These are phyloP conservation scores for Huntiella moniliformis DNA, from an alignment of 2,329 filamentous ascomycete species.

Conservation along the genomic window DNA sequence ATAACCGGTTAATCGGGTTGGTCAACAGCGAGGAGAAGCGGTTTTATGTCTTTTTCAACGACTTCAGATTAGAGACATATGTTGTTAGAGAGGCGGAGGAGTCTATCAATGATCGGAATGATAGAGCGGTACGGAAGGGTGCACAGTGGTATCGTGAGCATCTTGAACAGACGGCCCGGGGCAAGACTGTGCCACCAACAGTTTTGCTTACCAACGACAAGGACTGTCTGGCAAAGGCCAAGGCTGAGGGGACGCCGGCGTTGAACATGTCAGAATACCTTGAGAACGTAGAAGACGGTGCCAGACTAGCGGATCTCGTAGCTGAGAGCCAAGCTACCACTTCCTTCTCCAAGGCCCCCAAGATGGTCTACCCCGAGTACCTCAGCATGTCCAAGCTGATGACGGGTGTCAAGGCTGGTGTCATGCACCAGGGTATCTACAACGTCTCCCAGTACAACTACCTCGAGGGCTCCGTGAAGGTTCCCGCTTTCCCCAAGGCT, in stretches of 20 bases:
- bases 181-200: slow-evolving; percentile 48
- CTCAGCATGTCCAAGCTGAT: slow-evolving; percentile 79
- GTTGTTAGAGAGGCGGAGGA: slow-evolving; percentile 57
- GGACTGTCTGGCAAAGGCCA: slow-evolving; percentile 69
- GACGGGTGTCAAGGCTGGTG: slow-evolving; percentile 76
- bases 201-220: slow-evolving; percentile 91
- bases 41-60: slow-evolving; percentile 98
- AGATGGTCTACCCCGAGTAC: slow-evolving; percentile 77
- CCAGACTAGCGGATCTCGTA: slow-evolving; percentile 83
- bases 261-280: slow-evolving; percentile 61
- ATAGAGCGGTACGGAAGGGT: slow-evolving; percentile 70
- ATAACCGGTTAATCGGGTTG: slow-evolving; percentile 76
- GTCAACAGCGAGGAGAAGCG: slow-evolving; percentile 94
- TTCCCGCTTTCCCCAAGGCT: slow-evolving; percentile 74
- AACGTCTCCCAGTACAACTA: slow-evolving; percentile 98
- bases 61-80: slow-evolving; percentile 86
- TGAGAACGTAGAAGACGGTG: slow-evolving; percentile 62
- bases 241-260: slow-evolving; percentile 52
- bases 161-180: slow-evolving; percentile 40
- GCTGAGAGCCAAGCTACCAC: slow-evolving; percentile 55
- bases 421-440: slow-evolving; percentile 85
- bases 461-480: slow-evolving; percentile 78
- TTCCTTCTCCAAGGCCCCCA: slow-evolving; percentile 38
- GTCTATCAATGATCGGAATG: slow-evolving; percentile 90
- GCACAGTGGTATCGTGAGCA: slow-evolving; percentile 85